A percentile compares a stretch with the other conserved stretches of the same genome.
Conservation (phyloP, 202 grass and related monocot species). For the Schoenoplectus triqueter region DNA sequence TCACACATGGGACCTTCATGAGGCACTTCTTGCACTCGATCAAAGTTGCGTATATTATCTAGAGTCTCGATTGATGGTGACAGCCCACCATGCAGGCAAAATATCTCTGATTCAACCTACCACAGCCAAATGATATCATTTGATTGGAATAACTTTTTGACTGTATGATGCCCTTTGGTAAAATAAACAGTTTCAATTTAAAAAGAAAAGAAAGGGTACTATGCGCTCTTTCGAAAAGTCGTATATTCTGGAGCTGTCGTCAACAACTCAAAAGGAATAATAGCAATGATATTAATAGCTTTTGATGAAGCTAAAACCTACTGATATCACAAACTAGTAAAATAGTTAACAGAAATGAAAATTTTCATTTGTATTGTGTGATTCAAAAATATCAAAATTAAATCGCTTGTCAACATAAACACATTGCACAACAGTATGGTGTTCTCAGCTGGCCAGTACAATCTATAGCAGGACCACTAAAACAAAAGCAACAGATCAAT, state of each 20-base stretch:
- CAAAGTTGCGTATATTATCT: constrained; percentile 62
- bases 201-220: not conserved
- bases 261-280: not conserved
- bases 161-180: too few species aligned
- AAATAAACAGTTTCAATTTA: not conserved
- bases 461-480: not conserved
- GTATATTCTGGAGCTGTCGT: not conserved
- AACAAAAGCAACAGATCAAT: not conserved
- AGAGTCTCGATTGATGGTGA: constrained; percentile 70
- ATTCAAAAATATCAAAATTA: not conserved
- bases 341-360: not conserved
- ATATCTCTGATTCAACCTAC: constrained; percentile 76
- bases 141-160: too few species aligned
- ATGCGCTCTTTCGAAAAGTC: not conserved
- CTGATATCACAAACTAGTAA: constrained; percentile 1
- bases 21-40: constrained; percentile 69
- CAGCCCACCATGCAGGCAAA: constrained; percentile 70
- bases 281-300: not conserved
- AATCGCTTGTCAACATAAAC: not conserved
- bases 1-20: constrained; percentile 76
- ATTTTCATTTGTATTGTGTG: not conserved
- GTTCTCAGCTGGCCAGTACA: not conserved
- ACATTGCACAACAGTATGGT: not conserved
- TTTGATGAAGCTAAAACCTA: constrained; percentile 19
- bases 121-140: not conserved